Evolutionary conservation across 163 green algal genomes (phyloP).

Genomic region (Volvox carteri): DNA sequence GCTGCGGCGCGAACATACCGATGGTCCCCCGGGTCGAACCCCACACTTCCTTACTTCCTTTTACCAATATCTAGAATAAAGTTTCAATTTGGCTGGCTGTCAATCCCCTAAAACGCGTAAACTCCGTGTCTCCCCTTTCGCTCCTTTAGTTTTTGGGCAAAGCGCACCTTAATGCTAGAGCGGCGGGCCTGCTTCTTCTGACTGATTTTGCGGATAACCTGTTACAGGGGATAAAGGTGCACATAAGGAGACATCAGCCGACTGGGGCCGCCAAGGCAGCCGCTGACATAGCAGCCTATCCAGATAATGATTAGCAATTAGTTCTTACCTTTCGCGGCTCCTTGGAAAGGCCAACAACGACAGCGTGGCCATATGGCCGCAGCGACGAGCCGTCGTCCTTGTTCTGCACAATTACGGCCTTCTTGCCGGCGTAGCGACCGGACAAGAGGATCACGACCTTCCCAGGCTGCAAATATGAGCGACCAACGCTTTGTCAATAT

Average conservation of each 20-base stretch:
- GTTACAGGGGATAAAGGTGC: neutral
- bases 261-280: constrained; percentile 22
- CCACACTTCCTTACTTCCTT: no score
- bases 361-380: constrained; percentile 95
- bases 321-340: constrained; percentile 95
- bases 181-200: constrained; percentile 88
- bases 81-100: no score
- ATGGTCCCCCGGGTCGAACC: no score
- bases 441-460: constrained; percentile 98
- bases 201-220: constrained; percentile 90
- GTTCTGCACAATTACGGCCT: constrained; percentile 99
- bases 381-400: constrained; percentile 93
- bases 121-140: no score
- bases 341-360: constrained; percentile 94
- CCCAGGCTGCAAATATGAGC: constrained; percentile 67
- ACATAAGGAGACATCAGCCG: constrained; percentile 32
- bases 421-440: constrained; percentile 98
- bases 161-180: constrained; percentile 80
- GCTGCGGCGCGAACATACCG: no score
- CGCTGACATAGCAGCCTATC: neutral
- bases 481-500: neutral
- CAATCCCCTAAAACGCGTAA: no score
- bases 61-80: no score
- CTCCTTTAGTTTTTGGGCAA: no score
- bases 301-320: neutral